Conservation (phyloP, 306 rosid genomes). For the Castanopsis chinensis region DNA sequence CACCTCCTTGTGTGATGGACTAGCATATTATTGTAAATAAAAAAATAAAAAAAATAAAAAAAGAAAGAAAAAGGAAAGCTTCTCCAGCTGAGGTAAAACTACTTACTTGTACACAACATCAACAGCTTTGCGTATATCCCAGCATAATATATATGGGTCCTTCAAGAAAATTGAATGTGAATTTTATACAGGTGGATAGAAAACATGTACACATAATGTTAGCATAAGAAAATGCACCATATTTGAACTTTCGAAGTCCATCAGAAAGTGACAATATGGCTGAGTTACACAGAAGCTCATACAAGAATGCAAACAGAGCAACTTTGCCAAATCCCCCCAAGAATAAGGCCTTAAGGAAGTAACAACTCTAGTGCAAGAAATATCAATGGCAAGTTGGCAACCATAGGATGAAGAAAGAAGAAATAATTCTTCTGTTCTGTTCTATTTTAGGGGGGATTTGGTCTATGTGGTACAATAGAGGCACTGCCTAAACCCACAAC, state of each 20-base stretch:
- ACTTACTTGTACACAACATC: conserved; percentile 91
- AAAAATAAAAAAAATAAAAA: conserved; percentile 17
- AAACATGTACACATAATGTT: conserved; percentile 7
- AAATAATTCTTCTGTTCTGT: neutral
- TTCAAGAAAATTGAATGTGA: conserved; percentile 37
- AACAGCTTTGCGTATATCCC: conserved; percentile 94
- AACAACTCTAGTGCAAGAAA: neutral
- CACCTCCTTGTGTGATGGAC: neutral
- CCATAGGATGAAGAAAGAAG: neutral
- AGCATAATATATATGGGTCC: conserved; percentile 97
- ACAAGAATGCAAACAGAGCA: neutral
- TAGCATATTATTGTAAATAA: neutral
- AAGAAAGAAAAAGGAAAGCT: conserved; percentile 14
- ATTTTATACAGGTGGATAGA: conserved; percentile 4
- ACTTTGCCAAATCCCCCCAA: neutral
- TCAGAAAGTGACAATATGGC: too few species aligned
- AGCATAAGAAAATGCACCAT: neutral
- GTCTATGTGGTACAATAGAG: neutral
- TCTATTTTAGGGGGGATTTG: neutral
- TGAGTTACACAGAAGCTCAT: neutral
- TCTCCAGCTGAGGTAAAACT: conserved; percentile 11
- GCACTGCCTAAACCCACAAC: neutral
- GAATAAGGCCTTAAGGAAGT: neutral
- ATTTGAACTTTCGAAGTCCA: neutral
- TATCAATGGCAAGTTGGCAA: neutral